These are phyloP conservation scores for Strobilomyces echinocephalus DNA, from an alignment of 768 basidiomycete species.

Conservation along the genomic window DNA sequence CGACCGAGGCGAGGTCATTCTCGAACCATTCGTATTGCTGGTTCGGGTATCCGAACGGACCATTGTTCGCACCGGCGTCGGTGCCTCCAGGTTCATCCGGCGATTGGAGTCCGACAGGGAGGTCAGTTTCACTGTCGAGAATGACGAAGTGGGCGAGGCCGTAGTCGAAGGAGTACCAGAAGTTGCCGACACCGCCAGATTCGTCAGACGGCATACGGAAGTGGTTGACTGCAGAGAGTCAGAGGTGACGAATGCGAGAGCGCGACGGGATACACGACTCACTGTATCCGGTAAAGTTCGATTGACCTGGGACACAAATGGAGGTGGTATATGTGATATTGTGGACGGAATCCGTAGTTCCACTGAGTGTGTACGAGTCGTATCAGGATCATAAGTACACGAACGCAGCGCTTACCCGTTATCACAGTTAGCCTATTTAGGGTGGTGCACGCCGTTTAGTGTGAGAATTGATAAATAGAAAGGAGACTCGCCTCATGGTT, in stretches of 20 bases:
- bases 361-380: slow-evolving; percentile 6
- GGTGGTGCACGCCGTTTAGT: background rate
- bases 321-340: slow-evolving; percentile 26
- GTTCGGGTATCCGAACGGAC: slow-evolving; percentile 27
- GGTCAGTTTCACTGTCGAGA: slow-evolving; percentile 22
- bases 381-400: background rate
- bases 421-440: slow-evolving; percentile 25
- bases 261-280: background rate
- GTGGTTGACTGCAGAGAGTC: slow-evolving; percentile 19
- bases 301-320: slow-evolving; percentile 24
- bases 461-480: background rate
- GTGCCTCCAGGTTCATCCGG: slow-evolving; percentile 22
- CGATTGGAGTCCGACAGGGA: slow-evolving; percentile 22
- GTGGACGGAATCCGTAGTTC: slow-evolving; percentile 20
- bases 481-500: slow-evolving; percentile 22
- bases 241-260: background rate
- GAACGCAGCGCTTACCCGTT: slow-evolving; percentile 18
- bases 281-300: slow-evolving; percentile 29
- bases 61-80: slow-evolving; percentile 18
- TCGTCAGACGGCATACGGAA: slow-evolving; percentile 25
- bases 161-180: slow-evolving; percentile 31
- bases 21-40: slow-evolving; percentile 28
- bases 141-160: slow-evolving; percentile 27
- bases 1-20: slow-evolving; percentile 19
- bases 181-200: slow-evolving; percentile 25